These are phyloP conservation scores for Talaromyces pinophilus DNA, from an alignment of 2,329 filamentous ascomycete genomes.

Conservation along the genomic window DNA sequence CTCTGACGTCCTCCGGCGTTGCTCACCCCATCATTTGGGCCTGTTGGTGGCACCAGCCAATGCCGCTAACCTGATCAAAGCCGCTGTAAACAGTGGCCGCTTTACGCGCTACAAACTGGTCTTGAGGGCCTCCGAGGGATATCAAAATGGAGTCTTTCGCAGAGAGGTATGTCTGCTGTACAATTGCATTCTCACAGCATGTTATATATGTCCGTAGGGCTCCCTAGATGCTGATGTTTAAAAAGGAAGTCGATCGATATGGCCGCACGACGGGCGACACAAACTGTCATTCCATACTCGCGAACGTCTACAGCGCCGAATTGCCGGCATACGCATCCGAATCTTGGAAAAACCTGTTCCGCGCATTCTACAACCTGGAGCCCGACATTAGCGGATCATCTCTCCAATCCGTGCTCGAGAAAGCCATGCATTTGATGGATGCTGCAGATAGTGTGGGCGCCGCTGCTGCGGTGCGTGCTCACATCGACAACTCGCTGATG, in stretches of 20 bases:
- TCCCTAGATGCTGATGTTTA: not conserved
- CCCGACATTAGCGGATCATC: constrained; percentile 44
- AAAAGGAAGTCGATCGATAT: constrained; percentile 38
- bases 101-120: constrained; percentile 30
- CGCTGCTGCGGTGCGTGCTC: constrained; percentile 44
- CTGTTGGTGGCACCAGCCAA: constrained; percentile 27
- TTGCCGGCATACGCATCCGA: constrained; percentile 24
- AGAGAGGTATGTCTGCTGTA: constrained; percentile 19
- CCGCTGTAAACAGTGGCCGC: constrained; percentile 31
- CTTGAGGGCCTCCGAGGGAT: constrained; percentile 17
- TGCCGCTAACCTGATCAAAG: constrained; percentile 32
- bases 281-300: not conserved
- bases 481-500: constrained; percentile 52
- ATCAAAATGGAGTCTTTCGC: constrained; percentile 23
- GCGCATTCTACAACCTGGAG: constrained; percentile 49
- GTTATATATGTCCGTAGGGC: not conserved
- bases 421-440: constrained; percentile 45
- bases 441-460: constrained; percentile 52
- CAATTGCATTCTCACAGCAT: not conserved
- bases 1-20: constrained; percentile 31
- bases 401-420: constrained; percentile 43
- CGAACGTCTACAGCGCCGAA: not conserved
- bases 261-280: constrained; percentile 31
- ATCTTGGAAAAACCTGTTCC: constrained; percentile 49
- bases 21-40: constrained; percentile 28